Evolutionary conservation across 768 basidiomycete species (phyloP).

Genomic region (Pulveroboletus sp.): DNA sequence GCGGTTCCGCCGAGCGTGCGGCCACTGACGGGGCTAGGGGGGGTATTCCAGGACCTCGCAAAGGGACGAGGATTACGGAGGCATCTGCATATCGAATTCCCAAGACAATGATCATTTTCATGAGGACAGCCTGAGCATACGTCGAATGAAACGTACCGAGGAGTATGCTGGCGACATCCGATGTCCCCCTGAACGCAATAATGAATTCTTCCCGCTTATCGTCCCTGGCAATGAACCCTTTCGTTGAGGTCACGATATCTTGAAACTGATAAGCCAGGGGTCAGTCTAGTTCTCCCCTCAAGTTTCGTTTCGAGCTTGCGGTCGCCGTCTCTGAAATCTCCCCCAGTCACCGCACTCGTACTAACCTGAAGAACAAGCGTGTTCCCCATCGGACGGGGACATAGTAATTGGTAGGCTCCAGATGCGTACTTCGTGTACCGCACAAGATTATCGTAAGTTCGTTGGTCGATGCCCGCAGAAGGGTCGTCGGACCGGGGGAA

Average conservation of each 20-base stretch:
- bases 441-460: slow-evolving; percentile 40
- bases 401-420: slow-evolving; percentile 44
- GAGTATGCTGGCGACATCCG: slow-evolving; percentile 19
- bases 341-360: neutral
- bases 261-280: slow-evolving; percentile 29
- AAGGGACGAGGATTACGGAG: slow-evolving; percentile 16
- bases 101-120: too few relatives aligned
- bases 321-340: neutral
- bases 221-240: slow-evolving; percentile 45
- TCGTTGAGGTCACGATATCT: slow-evolving; percentile 35
- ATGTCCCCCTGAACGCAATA: slow-evolving; percentile 40
- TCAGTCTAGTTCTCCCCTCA: neutral
- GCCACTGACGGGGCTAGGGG: neutral
- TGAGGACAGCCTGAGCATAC: too few relatives aligned
- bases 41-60: slow-evolving; percentile 27
- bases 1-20: slow-evolving; percentile 12
- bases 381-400: slow-evolving; percentile 47
- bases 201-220: slow-evolving; percentile 40
- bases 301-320: neutral
- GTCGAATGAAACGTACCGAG: slow-evolving; percentile 8
- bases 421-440: slow-evolving; percentile 49
- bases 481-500: slow-evolving; percentile 25
- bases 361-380: slow-evolving; percentile 40
- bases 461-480: slow-evolving; percentile 30
- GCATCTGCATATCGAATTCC: slow-evolving; percentile 16